Percentiles rank a stretch among this genome's conserved stretches.
Conservation (phyloP, 2,329 filamentous ascomycete species). For the Epichloe sibirici region DNA sequence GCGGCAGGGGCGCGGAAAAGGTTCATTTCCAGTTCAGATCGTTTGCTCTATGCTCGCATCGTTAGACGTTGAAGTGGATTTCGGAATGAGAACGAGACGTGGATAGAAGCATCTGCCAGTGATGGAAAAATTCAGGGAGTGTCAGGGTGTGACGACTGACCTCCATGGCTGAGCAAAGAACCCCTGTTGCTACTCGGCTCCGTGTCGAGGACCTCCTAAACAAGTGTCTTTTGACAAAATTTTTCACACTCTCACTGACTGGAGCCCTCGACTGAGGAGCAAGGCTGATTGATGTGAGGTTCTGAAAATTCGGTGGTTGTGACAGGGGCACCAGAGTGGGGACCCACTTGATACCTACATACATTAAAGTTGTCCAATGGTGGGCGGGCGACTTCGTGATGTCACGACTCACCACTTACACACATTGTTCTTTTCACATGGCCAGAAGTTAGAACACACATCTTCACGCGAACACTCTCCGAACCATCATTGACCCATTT, state of each 20-base stretch:
- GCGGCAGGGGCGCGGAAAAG: conserved; percentile 62
- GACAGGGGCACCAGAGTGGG: too few species aligned
- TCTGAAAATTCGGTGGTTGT: too few species aligned
- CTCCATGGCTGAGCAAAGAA: conserved; percentile 15
- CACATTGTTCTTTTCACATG: neutral
- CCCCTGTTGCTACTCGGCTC: neutral
- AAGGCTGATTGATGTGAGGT: too few species aligned
- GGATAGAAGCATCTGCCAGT: too few species aligned
- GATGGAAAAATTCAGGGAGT: neutral
- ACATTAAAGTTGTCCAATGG: neutral
- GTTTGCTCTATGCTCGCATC: conserved; percentile 5
- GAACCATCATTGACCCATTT: too few species aligned
- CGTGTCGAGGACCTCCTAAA: neutral
- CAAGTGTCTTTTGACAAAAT: neutral
- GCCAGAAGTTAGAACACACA: neutral
- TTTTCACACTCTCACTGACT: neutral
- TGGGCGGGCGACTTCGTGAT: neutral
- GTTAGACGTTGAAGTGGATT: neutral
- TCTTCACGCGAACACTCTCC: neutral
- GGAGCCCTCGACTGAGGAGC: neutral
- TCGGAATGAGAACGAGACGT: neutral
- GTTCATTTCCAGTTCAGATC: conserved; percentile 32
- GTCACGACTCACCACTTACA: neutral
- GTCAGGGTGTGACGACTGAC: conserved; percentile 8
- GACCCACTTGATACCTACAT: neutral